Evolutionary conservation across 257 asterid species (phyloP), one percentile per base, ranked within the genome.

Genomic region (Eucommia ulmoides): DNA sequence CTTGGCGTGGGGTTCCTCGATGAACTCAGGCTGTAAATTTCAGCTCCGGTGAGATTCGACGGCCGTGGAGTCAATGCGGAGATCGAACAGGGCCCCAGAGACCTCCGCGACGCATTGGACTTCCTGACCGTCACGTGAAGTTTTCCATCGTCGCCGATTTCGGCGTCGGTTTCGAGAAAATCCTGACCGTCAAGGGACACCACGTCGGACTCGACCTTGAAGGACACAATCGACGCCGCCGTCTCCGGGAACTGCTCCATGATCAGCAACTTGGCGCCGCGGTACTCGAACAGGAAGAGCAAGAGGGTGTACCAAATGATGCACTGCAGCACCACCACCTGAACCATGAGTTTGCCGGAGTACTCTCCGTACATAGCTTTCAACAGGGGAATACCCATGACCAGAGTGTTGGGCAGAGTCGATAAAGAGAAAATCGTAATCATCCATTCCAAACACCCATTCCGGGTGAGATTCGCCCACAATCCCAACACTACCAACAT

Each of bases 341-440:
- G 48, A 16, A 42, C 48, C 48, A 42, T 42, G 9, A 42, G 48
- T 1, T 3, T 7, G 20, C 48, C 48, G 1, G 48, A 16, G 10
- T 18, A 16, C 20, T 42, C 20, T 6, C 61, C 65, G 20, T 65
- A 65, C 71, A 65, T 65, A 0, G 71, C 65, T 18, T 46, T 65
- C 53, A 65, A 50, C 8, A 65, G 19, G 4, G 71, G 71, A 22
- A 65, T 59, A 8, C 71, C 71, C 65, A 65, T 65, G 2, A 65
- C 65, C 2, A 65, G 65, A 5, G 71, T 65, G 23, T 59, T 65
- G 1, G 65, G 65, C 10, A 65, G 53, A 0, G 71, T 59, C 2
- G 71, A 58, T 10, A 65, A 56, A 1, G 65, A 58, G 45, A 65
- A 65, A 15, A 63, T 41, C 18, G 73, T 67, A n/a, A 67, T 62